Base-by-base conservation (phyloP, 345 rosid genomes). In the Odontarrhena argentea region DNA sequence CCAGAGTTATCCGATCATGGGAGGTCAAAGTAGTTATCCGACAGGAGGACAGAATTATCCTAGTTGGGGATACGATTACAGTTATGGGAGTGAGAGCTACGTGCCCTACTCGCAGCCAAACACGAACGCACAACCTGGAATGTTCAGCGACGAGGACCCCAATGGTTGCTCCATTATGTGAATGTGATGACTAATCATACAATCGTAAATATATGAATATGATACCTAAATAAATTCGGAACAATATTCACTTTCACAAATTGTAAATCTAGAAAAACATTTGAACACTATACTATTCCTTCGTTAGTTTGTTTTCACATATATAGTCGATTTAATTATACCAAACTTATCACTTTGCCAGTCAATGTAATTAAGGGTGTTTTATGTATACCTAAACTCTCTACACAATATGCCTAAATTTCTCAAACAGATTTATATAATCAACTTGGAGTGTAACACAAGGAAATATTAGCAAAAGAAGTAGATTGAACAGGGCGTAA, bases 101-200 rank as follows among this genome's bases (percentile, higher is more conserved):
- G 67, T 57, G 51, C 71, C 70, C 13, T 68, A 69, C 34, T 9
- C 67, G 40, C 75, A 69, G 18, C 70, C 78, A 44, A 54, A 75
- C 78, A 63, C 65, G 71, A 43, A 65, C 46, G 71, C 52, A 26
- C 49, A 65, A 14, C 66, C 75, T 14, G 75, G 75, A 45, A 50
- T 75, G 63, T 75, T 75, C 41, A 75, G 78, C 52, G 78, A 75
- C 37, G 78, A 75, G 61, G 69, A 75, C 38, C 75, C 78, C 7
- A 69, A 75, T 0, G 75, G 75, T 5, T 75, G 78, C 46, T 57
- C 67, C 18, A 62, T 75, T 4, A 75, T 75, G 78, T 75, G 57
- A 61, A n/a, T n/a, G n/a, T 24, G 7, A 40, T 25, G 64, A 14
- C 2, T 32, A 5, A 5, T 1, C 32, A 8, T 42, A 9, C 1